Evolutionary conservation across 768 basidiomycete genomes (phyloP), one percentile per base, ranked within the genome.

Genomic region (Tulasnella sp.): DNA sequence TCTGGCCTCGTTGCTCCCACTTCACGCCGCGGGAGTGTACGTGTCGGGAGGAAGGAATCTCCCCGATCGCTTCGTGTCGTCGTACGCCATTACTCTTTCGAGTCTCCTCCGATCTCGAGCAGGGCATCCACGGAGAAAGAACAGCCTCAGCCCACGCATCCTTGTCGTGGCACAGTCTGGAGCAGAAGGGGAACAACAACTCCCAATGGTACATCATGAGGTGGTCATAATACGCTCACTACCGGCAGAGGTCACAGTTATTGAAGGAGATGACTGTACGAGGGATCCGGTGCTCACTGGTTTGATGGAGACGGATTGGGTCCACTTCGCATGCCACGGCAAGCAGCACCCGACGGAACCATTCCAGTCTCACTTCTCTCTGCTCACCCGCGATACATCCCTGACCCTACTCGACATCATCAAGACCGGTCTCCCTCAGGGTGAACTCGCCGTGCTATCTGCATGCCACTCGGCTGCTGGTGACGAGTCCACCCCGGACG

Each of bases 291-390:
- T 52, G 12, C 25, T 52, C 9, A 10, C 25, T 8, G 22, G n/a
- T 24, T 29, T 52, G 19, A 31, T 25, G n/a, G 22, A 25, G 8
- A 25, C n/a, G 17, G 10, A 7, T 29, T 52, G 50, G 50, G 24
- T 27, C n/a, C 50, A 52, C 29, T 52, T 52, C 29, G 8, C 50
- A 10, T 52, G 50, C 24, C 50, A 52, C 34, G 50, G 50, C 24
- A 4, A 27, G 4, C 22, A 24, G n/a, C 50, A 52, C 12, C 24
- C 34, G 10, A n/a, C 24, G 17, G 30, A 52, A 9, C 50, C 50
- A 10, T 34, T 52, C 50, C 7, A 22, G 50, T 52, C 50, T 12
- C 19, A 19, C 19, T 38, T 52, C 34, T 27, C 24, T 4, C 19
- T 52, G 9, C 34, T 5, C 5, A 7, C 34, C 7, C 29, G 8